Percentiles rank a stretch among this genome's conserved stretches.
These are phyloP conservation scores for Hura crepitans DNA, from an alignment of 441 rosid species.

Conservation along the genomic window DNA sequence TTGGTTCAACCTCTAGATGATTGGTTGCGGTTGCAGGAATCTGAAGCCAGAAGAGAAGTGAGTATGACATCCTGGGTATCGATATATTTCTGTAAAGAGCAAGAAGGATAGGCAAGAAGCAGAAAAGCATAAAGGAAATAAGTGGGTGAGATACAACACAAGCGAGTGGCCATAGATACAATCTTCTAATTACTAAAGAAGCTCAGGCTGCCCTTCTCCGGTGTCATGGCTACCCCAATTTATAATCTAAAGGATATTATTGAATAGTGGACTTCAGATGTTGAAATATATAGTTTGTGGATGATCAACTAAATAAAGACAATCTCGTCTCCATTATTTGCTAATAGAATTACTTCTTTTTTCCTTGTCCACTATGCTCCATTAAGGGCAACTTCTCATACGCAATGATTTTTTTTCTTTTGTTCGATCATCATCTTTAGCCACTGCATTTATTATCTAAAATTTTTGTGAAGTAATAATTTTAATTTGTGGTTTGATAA, in stretches of 20 bases:
- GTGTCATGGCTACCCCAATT: background rate
- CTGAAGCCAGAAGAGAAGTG: conserved; percentile 4
- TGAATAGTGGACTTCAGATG: background rate
- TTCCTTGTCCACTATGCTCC: background rate
- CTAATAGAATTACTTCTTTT: no score
- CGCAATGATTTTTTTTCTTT: background rate
- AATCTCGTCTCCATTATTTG: background rate
- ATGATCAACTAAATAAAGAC: background rate
- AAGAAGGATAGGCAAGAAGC: background rate
- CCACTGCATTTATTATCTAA: no score
- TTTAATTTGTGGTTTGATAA: no score
- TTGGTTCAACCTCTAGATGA: conserved; percentile 10
- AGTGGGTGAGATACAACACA: background rate
- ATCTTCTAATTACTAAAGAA: background rate
- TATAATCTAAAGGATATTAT: conserved; percentile 10
- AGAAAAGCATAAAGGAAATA: background rate
- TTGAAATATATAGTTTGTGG: background rate
- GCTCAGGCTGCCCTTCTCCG: no score
- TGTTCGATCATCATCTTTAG: no score
- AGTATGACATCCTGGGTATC: background rate
- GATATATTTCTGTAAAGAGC: background rate
- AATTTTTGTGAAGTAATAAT: no score
- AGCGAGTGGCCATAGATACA: background rate
- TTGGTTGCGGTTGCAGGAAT: conserved; percentile 7
- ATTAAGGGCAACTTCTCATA: background rate